Percentiles rank a stretch among this genome's conserved stretches.
These are phyloP conservation scores for Rhinocladiella mackenziei DNA, from an alignment of 2,329 filamentous ascomycete genomes.

Conservation along the genomic window DNA sequence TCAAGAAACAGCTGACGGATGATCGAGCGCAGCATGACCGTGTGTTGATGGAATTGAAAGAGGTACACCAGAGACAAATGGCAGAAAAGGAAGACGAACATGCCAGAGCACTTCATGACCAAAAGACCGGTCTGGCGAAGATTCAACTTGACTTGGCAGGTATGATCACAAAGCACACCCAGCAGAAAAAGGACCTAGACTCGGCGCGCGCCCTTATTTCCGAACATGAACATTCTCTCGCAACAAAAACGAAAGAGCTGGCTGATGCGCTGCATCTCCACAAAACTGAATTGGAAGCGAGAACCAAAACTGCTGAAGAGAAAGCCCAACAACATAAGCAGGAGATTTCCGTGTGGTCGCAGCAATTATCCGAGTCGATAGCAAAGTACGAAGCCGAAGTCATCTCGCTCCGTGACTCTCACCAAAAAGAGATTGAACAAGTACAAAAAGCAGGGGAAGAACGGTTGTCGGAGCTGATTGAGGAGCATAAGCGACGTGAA, in stretches of 20 bases:
- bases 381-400: conserved; percentile 17
- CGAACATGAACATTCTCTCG: conserved; percentile 12
- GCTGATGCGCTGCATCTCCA: conserved; percentile 6
- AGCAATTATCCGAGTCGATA: conserved; percentile 11
- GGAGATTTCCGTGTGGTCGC: conserved; percentile 7
- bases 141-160: conserved; percentile 26
- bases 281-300: conserved; percentile 12
- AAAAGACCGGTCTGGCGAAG: conserved; percentile 20
- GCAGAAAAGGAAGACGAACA: conserved; percentile 16
- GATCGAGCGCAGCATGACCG: conserved; percentile 31
- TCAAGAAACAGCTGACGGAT: conserved; percentile 34
- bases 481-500: conserved; percentile 35
- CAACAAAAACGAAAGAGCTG: conserved; percentile 14
- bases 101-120: conserved; percentile 11
- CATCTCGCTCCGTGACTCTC: conserved; percentile 6
- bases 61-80: conserved; percentile 6
- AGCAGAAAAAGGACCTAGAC: conserved; percentile 25
- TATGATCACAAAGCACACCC: conserved; percentile 25
- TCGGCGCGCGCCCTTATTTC: conserved; percentile 8
- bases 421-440: conserved; percentile 14
- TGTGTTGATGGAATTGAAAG: conserved; percentile 7
- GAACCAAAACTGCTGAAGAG: conserved; percentile 4
- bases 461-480: conserved; percentile 36
- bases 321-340: conserved; percentile 12
- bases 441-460: conserved; percentile 31